These are phyloP conservation scores for Pneumocystis carinii DNA, from an alignment of 1,139 yeast species.

Conservation along the genomic window DNA sequence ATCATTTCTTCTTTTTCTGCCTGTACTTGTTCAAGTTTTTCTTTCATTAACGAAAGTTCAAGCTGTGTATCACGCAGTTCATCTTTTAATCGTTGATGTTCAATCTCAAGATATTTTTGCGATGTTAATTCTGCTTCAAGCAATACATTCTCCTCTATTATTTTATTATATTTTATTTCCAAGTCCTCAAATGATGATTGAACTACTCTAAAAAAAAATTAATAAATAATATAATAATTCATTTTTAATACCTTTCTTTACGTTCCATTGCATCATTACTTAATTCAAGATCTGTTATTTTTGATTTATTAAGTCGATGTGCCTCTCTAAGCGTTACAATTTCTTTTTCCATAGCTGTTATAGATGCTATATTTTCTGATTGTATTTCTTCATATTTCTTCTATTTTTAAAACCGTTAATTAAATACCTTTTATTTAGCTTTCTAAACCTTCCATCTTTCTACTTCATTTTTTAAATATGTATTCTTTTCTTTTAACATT, in stretches of 20 bases:
- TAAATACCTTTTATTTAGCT: no score
- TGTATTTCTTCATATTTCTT: slow-evolving; percentile 18
- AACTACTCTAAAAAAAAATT: slow-evolving; percentile 1
- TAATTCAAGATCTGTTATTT: slow-evolving; percentile 27
- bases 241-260: slow-evolving; percentile 17
- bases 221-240: not conserved
- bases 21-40: not conserved
- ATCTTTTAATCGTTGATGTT: slow-evolving; percentile 24
- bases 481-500: slow-evolving; percentile 18
- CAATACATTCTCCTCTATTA: slow-evolving; percentile 24
- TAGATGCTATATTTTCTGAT: slow-evolving; percentile 20
- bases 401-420: slow-evolving; percentile 5
- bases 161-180: slow-evolving; percentile 21
- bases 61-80: slow-evolving; percentile 24
- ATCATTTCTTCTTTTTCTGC: not conserved
- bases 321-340: slow-evolving; percentile 20
- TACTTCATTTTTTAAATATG: slow-evolving; percentile 17
- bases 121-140: slow-evolving; percentile 24
- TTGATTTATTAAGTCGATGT: slow-evolving; percentile 13
- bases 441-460: slow-evolving; percentile 18
- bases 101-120: slow-evolving; percentile 19
- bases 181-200: slow-evolving; percentile 22
- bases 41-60: slow-evolving; percentile 20
- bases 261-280: slow-evolving; percentile 28
- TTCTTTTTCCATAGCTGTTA: slow-evolving; percentile 20